These are phyloP conservation scores for Aspergillus tubingensis DNA, from an alignment of 2,329 filamentous ascomycete species.

Conservation along the genomic window DNA sequence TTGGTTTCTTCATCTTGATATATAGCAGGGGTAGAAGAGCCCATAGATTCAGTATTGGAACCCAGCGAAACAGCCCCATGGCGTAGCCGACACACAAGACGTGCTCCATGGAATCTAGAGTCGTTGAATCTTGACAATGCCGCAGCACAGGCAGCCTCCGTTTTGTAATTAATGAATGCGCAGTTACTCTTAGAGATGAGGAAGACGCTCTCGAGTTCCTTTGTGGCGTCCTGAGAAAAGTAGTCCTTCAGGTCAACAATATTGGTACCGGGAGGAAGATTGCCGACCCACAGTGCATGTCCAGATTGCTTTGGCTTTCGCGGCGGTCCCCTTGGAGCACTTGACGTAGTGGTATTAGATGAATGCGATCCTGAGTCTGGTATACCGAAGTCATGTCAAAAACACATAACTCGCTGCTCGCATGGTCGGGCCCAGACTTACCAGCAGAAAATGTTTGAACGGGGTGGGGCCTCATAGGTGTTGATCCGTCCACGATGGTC, in stretches of 20 bases:
- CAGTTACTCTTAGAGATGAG: slow-evolving; percentile 97
- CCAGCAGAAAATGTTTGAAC: slow-evolving; percentile 21
- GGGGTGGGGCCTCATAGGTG: slow-evolving; percentile 27
- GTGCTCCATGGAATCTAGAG: slow-evolving; percentile 81
- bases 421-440: slow-evolving; percentile 12
- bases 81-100: slow-evolving; percentile 80
- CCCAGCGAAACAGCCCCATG: slow-evolving; percentile 52
- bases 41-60: slow-evolving; percentile 26
- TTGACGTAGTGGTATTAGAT: slow-evolving; percentile 15
- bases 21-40: slow-evolving; percentile 55
- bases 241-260: slow-evolving; percentile 86
- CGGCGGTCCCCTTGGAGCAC: slow-evolving; percentile 61
- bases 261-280: slow-evolving; percentile 79
- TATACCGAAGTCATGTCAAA: not conserved
- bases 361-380: slow-evolving; percentile 18
- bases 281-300: slow-evolving; percentile 94
- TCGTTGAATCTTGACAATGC: slow-evolving; percentile 88
- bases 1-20: slow-evolving; percentile 32
- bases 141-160: slow-evolving; percentile 70
- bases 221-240: slow-evolving; percentile 75
- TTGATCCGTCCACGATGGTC: slow-evolving; percentile 43
- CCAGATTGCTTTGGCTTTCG: slow-evolving; percentile 71
- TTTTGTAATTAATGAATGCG: slow-evolving; percentile 92
- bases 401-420: not conserved
- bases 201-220: slow-evolving; percentile 82